Conservation (phyloP, 148 eudicot genomes). For the Arctostaphylos glauca region DNA sequence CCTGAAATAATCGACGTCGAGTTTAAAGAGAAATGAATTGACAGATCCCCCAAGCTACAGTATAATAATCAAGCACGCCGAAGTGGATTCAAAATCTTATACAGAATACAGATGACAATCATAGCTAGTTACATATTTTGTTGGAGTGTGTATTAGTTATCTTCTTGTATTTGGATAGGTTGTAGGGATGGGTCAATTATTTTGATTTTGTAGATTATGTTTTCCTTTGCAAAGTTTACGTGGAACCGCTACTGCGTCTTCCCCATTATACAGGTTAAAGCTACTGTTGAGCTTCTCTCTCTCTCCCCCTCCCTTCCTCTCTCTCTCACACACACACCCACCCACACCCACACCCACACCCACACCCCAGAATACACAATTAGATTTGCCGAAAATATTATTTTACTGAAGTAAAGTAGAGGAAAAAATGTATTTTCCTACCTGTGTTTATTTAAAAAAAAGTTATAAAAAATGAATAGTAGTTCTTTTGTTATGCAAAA, state of each 20-base stretch:
- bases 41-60: slow-evolving; percentile 17
- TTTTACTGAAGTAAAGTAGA: too few species aligned
- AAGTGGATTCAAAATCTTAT: not conserved
- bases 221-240: not conserved
- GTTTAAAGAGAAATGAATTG: slow-evolving; percentile 65
- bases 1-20: slow-evolving; percentile 86
- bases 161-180: slow-evolving; percentile 11
- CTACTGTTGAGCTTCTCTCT: not conserved
- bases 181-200: not conserved
- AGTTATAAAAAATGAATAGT: too few species aligned
- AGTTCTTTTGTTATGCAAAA: too few species aligned
- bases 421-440: too few species aligned
- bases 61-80: not conserved
- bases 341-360: too few species aligned
- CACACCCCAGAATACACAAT: too few species aligned
- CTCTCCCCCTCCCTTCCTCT: too few species aligned
- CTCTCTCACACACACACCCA: too few species aligned
- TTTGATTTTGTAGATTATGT: slow-evolving; percentile 3
- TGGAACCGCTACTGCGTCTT: not conserved
- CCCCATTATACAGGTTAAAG: not conserved
- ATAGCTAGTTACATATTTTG: not conserved
- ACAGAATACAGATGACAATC: not conserved
- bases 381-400: too few species aligned
- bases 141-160: not conserved
- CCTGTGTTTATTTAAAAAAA: too few species aligned